phyloP scores from a whole-genome alignment of 495 filamentous ascomycete genomes.

The Neurospora tetrasperma region DNA sequence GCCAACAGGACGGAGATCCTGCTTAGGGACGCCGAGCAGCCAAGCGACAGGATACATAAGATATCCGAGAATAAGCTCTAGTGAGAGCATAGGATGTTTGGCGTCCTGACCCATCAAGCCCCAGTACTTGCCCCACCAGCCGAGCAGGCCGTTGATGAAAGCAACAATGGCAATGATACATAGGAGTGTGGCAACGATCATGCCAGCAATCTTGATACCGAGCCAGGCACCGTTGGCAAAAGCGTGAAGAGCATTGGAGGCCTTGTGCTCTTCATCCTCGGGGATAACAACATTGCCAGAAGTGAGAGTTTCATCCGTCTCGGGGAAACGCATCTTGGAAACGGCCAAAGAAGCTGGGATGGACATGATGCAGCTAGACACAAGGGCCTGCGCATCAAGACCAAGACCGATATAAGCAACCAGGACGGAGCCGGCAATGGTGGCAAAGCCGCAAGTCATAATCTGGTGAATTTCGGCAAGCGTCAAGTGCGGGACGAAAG shows the following conservation, averaged over 20 bases:
- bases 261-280: constrained; percentile 54
- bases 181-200: constrained; percentile 68
- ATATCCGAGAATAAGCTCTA: constrained; percentile 73
- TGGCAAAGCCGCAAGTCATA: constrained; percentile 65
- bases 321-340: constrained; percentile 80
- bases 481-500: constrained; percentile 75
- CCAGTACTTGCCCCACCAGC: constrained; percentile 83
- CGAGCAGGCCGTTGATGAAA: constrained; percentile 66
- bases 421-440: constrained; percentile 61
- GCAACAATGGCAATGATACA: constrained; percentile 77
- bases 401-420: constrained; percentile 74
- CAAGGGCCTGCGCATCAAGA: constrained; percentile 72
- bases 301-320: constrained; percentile 75
- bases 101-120: constrained; percentile 42
- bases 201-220: constrained; percentile 78
- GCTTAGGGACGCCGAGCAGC: constrained; percentile 69
- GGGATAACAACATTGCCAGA: constrained; percentile 71
- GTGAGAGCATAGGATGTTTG: constrained; percentile 49
- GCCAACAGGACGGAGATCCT: constrained; percentile 61
- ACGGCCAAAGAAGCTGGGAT: constrained; percentile 81
- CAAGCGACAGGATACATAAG: constrained; percentile 77
- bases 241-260: constrained; percentile 74
- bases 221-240: constrained; percentile 84
- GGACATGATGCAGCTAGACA: constrained; percentile 87
- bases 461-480: constrained; percentile 80